Evolutionary conservation across 495 filamentous ascomycete species (phyloP).

Genomic region (Aspergillus indologenus): DNA sequence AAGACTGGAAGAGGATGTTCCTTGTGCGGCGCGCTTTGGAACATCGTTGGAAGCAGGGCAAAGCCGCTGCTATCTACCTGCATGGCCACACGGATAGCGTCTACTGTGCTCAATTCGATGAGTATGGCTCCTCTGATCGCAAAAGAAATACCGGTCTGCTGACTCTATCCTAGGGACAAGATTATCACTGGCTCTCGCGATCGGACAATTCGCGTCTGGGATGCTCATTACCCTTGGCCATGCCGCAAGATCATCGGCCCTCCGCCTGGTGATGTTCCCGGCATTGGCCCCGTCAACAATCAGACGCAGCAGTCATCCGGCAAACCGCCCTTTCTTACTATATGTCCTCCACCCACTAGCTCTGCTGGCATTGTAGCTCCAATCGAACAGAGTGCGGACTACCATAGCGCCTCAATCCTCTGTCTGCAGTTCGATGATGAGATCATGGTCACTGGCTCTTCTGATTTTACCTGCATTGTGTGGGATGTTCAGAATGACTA

Average conservation of each 20-base stretch:
- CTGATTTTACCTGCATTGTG: conserved; percentile 86
- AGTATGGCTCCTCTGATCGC: conserved; percentile 52
- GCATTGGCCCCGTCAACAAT: conserved; percentile 36
- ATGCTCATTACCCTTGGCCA: conserved; percentile 73
- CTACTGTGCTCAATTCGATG: conserved; percentile 97
- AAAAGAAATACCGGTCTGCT: conserved; percentile 3
- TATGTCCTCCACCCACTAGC: conserved; percentile 40
- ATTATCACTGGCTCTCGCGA: conserved; percentile 96
- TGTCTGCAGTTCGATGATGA: conserved; percentile 92
- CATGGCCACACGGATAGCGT: conserved; percentile 93
- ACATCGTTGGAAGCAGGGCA: conserved; percentile 71
- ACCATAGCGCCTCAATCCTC: conserved; percentile 87
- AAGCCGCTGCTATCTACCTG: conserved; percentile 78
- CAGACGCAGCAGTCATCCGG: conserved; percentile 36
- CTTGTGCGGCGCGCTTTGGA: conserved; percentile 70
- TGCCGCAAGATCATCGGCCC: conserved; percentile 78
- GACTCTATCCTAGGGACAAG: conserved; percentile 58
- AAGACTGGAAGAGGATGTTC: conserved; percentile 87
- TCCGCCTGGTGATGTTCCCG: conserved; percentile 24
- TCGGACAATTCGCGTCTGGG: conserved; percentile 92
- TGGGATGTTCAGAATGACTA: conserved; percentile 79
- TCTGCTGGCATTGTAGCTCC: conserved; percentile 28
- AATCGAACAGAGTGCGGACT: conserved; percentile 32
- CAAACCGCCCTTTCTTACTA: conserved; percentile 46
- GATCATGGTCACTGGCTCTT: conserved; percentile 92